Evolutionary conservation across 495 filamentous ascomycete genomes (phyloP), one percentile per base, ranked within the genome.

Genomic region (Aspergillus heteromorphus): DNA sequence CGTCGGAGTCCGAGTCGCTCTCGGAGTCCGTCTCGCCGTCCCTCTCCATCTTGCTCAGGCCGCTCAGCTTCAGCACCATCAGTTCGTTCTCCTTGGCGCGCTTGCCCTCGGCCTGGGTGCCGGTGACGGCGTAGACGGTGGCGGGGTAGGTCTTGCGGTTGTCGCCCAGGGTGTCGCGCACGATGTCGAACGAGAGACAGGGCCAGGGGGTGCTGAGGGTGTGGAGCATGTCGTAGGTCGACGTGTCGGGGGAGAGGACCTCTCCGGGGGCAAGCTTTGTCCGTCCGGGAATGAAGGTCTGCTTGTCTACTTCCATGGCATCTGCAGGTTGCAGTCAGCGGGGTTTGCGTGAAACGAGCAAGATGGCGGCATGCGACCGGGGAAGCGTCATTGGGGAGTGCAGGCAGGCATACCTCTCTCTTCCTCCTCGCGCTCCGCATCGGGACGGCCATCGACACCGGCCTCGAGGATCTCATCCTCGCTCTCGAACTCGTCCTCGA

Each of bases 151-250:
- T 85, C 64, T 87, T 92, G 56, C 93, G 84, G 69, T 91, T 87
- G 63, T 95, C 88, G 31, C 93, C 93, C 18, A 98, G 76, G n/a
- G 78, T 73, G 72, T 98, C 93, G 64, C 78, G 86, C 25, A 98
- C 71, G 58, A 97, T 89, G 64, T 97, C 92, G 69, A 96, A 95
- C 10, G 92, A 96, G 8, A 98, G 82, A 61, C 93, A 98, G 5
- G 93, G 93, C 93, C 93, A 98, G 0, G 89, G 87, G 14, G 91
- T 86, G 68, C 86, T 92, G 41, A 97, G 78, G 41, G 84, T 87
- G 75, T 98, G 93, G 29, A 97, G 84, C 91, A 98, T 93, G 62
- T 96, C 84, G 73, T 98, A 98, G 2, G 93, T 91, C 6, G 87
- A 90, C 34, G 86, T 76, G 70, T 98, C 93, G 13, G 93, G 92